These are phyloP conservation scores for Xerocomellus amylosporus DNA, from an alignment of 768 basidiomycete species.

Conservation along the genomic window DNA sequence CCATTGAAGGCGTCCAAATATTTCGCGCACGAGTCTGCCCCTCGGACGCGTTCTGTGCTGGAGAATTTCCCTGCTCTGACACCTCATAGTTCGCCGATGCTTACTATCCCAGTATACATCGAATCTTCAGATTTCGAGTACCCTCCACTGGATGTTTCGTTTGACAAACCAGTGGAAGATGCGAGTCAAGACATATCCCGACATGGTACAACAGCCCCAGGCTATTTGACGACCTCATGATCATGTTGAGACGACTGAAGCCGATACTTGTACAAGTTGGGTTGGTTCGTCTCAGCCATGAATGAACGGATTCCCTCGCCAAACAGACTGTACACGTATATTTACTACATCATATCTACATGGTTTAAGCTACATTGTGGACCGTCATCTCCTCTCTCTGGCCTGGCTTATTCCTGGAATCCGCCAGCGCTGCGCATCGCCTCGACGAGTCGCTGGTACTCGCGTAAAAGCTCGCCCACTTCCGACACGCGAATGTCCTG, in stretches of 20 bases:
- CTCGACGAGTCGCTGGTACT: slow-evolving; percentile 79
- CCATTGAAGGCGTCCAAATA: slow-evolving; percentile 21
- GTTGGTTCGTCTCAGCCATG: not conserved
- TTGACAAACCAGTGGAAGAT: not conserved
- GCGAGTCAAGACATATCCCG: not conserved
- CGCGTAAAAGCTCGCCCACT: slow-evolving; percentile 71
- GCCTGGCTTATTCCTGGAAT: slow-evolving; percentile 21
- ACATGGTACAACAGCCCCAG: slow-evolving; percentile 1
- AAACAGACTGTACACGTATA: slow-evolving; percentile 27
- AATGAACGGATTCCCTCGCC: not conserved
- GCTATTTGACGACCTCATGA: slow-evolving; percentile 23
- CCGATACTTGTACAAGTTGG: slow-evolving; percentile 33
- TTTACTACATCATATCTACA: too few relatives aligned
- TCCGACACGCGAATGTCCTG: slow-evolving; percentile 83
- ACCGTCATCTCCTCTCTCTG: too few relatives aligned
- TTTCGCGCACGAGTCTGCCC: not conserved
- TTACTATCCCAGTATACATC: slow-evolving; percentile 2
- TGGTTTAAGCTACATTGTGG: too few relatives aligned
- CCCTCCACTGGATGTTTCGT: not conserved
- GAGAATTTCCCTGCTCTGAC: not conserved
- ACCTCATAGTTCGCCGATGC: slow-evolving; percentile 2
- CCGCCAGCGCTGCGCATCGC: slow-evolving; percentile 56
- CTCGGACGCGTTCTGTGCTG: not conserved
- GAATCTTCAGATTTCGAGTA: slow-evolving; percentile 7
- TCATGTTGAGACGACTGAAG: slow-evolving; percentile 28